Evolutionary conservation across 2,329 filamentous ascomycete genomes (phyloP).

Genomic region (Zymoseptoria brevis): DNA sequence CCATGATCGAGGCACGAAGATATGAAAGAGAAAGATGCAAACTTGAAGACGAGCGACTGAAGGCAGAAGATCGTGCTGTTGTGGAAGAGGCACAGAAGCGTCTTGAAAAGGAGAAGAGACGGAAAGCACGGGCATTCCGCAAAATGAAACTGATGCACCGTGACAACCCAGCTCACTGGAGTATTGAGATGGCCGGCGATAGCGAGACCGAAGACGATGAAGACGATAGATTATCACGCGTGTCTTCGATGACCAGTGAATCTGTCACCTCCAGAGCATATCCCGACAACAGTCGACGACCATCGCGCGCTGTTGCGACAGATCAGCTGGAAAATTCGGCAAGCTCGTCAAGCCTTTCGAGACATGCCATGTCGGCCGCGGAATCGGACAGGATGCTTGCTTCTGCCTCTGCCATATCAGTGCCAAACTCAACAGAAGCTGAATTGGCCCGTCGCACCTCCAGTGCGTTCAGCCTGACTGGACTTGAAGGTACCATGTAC

Average conservation of each 20-base stretch:
- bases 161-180: conserved; percentile 62
- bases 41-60: conserved; percentile 35
- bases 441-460: conserved; percentile 4
- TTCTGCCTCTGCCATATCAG: background rate
- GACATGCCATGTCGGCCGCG: conserved; percentile 3
- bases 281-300: conserved; percentile 15
- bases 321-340: conserved; percentile 16
- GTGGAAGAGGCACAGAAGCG: conserved; percentile 43
- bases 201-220: conserved; percentile 44
- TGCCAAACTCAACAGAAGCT: conserved; percentile 6
- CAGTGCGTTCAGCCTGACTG: conserved; percentile 32
- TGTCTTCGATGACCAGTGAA: conserved; percentile 28
- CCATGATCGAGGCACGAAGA: conserved; percentile 70
- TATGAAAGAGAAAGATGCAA: conserved; percentile 62
- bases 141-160: conserved; percentile 19
- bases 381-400: conserved; percentile 21
- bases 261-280: conserved; percentile 14
- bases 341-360: background rate
- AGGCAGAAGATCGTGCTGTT: conserved; percentile 39
- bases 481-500: conserved; percentile 70
- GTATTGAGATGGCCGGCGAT: conserved; percentile 67
- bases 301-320: conserved; percentile 21
- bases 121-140: conserved; percentile 28
- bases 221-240: conserved; percentile 29
- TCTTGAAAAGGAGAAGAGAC: conserved; percentile 45